Conservation (phyloP, 2,329 filamentous ascomycete species). For the Talaromyces sp. region DNA sequence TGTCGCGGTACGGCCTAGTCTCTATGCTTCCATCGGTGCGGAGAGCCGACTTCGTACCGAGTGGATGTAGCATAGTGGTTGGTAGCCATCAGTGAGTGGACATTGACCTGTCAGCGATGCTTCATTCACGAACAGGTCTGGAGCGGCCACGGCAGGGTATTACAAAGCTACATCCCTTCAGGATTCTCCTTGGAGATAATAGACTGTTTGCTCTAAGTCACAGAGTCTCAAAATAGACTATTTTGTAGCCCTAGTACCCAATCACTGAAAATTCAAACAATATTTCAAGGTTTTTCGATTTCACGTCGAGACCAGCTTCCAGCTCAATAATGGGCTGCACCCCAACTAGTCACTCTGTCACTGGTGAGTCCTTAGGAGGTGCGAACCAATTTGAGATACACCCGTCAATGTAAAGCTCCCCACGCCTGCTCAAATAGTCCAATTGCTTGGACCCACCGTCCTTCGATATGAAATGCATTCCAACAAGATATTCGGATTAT, state of each 20-base stretch:
- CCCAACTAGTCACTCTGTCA: constrained; percentile 10
- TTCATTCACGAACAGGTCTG: constrained; percentile 4
- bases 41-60: not conserved
- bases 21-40: not conserved
- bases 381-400: constrained; percentile 14
- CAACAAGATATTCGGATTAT: constrained; percentile 8
- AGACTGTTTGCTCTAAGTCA: not conserved
- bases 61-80: constrained; percentile 2
- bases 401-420: constrained; percentile 2
- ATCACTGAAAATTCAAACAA: not conserved
- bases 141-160: constrained; percentile 11
- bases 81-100: constrained; percentile 2
- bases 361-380: constrained; percentile 4
- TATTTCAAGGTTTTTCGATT: not conserved
- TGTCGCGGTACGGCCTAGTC: not conserved
- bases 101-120: not conserved
- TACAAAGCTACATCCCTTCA: constrained; percentile 8
- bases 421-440: not conserved
- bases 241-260: constrained; percentile 14
- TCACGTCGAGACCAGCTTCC: constrained; percentile 10
- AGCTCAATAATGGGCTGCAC: not conserved
- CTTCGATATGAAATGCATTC: constrained; percentile 13
- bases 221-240: constrained; percentile 3
- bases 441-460: constrained; percentile 7
- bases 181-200: not conserved